phyloP scores from a whole-genome alignment of 1,284 basidiomycete genomes.

The Tylopilus sp. region DNA sequence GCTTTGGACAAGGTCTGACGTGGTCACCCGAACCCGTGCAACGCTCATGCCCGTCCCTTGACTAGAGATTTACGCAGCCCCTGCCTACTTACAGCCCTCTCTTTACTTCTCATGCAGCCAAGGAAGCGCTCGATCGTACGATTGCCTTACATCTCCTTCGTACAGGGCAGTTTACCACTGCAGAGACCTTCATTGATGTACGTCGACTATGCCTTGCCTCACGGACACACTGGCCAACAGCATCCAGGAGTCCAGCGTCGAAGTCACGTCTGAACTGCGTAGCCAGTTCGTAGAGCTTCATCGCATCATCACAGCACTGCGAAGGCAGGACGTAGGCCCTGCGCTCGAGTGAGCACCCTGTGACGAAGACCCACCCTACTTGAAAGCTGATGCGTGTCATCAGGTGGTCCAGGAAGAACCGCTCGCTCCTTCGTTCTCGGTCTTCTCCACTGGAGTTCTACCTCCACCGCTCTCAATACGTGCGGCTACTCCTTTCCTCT shows the following conservation, averaged over 20 bases:
- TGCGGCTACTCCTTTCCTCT: constrained; percentile 63
- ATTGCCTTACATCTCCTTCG: constrained; percentile 76
- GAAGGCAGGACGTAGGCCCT: constrained; percentile 60
- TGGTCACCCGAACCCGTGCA: background rate
- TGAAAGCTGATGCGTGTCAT: constrained; percentile 1
- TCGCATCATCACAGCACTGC: constrained; percentile 66
- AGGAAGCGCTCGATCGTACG: constrained; percentile 64
- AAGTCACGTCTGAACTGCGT: constrained; percentile 55
- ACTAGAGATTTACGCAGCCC: constrained; percentile 65
- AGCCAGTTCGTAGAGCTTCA: constrained; percentile 71
- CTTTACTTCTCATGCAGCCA: constrained; percentile 60
- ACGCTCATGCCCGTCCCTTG: constrained; percentile 6
- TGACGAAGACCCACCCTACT: constrained; percentile 1
- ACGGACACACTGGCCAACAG: constrained; percentile 1
- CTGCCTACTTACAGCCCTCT: constrained; percentile 68
- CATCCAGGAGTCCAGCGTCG: constrained; percentile 64
- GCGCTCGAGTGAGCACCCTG: constrained; percentile 63
- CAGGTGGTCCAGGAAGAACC: constrained; percentile 77
- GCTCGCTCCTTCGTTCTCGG: constrained; percentile 59
- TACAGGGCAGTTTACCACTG: constrained; percentile 74
- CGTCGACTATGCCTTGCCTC: constrained; percentile 16
- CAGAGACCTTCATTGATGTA: constrained; percentile 70
- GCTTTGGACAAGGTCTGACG: constrained; percentile 77
- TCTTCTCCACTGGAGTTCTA: constrained; percentile 81
- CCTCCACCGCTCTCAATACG: constrained; percentile 83